Base-by-base conservation (phyloP, 305 asterid species). In the Fraxinus dipetala region DNA sequence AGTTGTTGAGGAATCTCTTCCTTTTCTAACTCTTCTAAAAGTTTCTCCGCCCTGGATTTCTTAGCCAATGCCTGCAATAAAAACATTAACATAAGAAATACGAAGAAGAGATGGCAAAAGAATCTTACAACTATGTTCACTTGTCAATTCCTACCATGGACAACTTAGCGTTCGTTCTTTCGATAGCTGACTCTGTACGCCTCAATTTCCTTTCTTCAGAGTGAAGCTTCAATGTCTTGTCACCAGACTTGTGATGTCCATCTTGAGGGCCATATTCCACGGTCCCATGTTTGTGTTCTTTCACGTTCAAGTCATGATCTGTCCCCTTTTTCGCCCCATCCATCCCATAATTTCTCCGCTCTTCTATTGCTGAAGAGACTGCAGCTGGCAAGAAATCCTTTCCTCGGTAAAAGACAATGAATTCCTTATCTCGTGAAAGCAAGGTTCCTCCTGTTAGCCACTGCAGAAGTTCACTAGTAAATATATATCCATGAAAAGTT, bases 311-410 rank as follows among this genome's bases (percentile, higher is more conserved):
- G 79, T 78, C 80, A 80, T 77, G 67, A 61, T 82, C 81, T 70
- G 63, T 79, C 80, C 81, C 79, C 56, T 85, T 79, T 86, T 83
- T 78, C 76, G 80, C 85, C 70, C 81, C 75, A 83, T 82, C 83
- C 36, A 88, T 81, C 81, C 80, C 91, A 84, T 79, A 72, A 75
- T 88, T 92, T 86, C 98, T 92, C 78, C 95, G 87, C 89, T 90
- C 89, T 85, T 91, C 95, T 82, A 96, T 89, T 81, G 98, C 99
- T 78, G 92, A 92, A 85, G 99, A 93, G 76, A 90, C 97, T 35
- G 97, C 91, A 84, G 94, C 87, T 16, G 99, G 98, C 86, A 96
- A 85, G 88, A 96, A 96, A 86, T 96, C 98, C 89, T 96, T 96
- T 79, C 99, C 99, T 80, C 99, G 91, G 83, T 96, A 96, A 75